Evolutionary conservation across 371 early-diverging fungal species (phyloP).

Genomic region (Syncephalastrum sp.): DNA sequence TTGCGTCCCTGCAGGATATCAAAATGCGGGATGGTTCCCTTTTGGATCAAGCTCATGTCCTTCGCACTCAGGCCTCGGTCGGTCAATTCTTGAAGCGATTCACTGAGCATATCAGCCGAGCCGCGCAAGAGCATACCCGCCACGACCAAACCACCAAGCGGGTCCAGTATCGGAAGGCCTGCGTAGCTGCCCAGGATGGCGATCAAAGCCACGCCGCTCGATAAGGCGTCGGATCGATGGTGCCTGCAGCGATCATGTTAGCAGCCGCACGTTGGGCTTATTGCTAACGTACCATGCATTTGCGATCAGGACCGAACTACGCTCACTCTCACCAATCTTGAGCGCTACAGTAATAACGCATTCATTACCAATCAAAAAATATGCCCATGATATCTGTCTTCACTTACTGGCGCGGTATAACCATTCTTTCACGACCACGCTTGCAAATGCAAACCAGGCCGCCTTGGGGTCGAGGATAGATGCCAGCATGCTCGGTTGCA

Average conservation of each 20-base stretch:
- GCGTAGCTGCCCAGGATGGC: slow-evolving; percentile 64
- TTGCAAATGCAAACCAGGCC: slow-evolving; percentile 69
- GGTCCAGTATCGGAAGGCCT: slow-evolving; percentile 67
- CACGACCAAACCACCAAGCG: slow-evolving; percentile 64
- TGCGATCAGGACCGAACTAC: slow-evolving; percentile 66
- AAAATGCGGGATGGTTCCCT: no score
- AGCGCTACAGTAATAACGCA: slow-evolving; percentile 36
- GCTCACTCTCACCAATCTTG: slow-evolving; percentile 58
- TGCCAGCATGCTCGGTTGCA: slow-evolving; percentile 21
- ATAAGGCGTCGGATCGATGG: slow-evolving; percentile 70
- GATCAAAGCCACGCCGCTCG: slow-evolving; percentile 61
- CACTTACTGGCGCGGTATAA: slow-evolving; percentile 59
- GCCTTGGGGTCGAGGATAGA: slow-evolving; percentile 63
- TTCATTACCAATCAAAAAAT: neutral
- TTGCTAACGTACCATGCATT: slow-evolving; percentile 59
- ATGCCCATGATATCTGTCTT: neutral
- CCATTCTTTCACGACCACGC: slow-evolving; percentile 65
- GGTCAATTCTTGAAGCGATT: slow-evolving; percentile 46
- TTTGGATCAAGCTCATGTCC: no score
- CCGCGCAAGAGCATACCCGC: slow-evolving; percentile 60
- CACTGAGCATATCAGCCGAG: slow-evolving; percentile 45
- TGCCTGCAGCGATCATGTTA: slow-evolving; percentile 43
- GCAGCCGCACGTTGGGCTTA: neutral
- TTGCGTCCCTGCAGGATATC: no score
- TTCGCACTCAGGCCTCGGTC: slow-evolving; percentile 31